These are phyloP conservation scores for Xylariaceae sp. DNA, from an alignment of 2,329 filamentous ascomycete genomes.

Conservation along the genomic window DNA sequence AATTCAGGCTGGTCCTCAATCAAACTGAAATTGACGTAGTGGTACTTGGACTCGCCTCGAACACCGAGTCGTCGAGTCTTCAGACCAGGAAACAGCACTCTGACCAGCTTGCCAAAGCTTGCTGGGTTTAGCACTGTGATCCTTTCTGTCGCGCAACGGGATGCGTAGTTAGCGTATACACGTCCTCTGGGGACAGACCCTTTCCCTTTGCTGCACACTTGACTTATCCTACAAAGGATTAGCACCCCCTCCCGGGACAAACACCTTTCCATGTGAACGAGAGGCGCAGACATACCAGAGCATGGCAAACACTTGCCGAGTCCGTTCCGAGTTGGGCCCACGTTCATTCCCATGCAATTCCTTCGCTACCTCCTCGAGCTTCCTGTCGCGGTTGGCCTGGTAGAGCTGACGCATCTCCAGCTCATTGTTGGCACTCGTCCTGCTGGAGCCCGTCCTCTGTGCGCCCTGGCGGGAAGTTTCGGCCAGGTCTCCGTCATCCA, in stretches of 20 bases:
- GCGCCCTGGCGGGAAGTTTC: slow-evolving; percentile 37
- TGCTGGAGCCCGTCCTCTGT: slow-evolving; percentile 51
- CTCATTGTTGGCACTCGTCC: slow-evolving; percentile 73
- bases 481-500: slow-evolving; percentile 52
- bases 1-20: slow-evolving; percentile 51
- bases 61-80: slow-evolving; percentile 90
- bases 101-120: slow-evolving; percentile 94
- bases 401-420: slow-evolving; percentile 74
- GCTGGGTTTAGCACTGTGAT: slow-evolving; percentile 95
- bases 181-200: slow-evolving; percentile 86
- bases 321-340: slow-evolving; percentile 75
- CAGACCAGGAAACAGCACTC: slow-evolving; percentile 91
- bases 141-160: slow-evolving; percentile 83
- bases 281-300: slow-evolving; percentile 60
- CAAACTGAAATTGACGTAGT: slow-evolving; percentile 70
- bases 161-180: slow-evolving; percentile 94
- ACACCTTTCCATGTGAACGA: no score
- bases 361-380: slow-evolving; percentile 64
- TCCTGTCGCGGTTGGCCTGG: slow-evolving; percentile 60
- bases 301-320: slow-evolving; percentile 84
- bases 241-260: no score
- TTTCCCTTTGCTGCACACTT: slow-evolving; percentile 67
- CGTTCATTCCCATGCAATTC: slow-evolving; percentile 75
- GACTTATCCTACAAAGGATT: slow-evolving; percentile 57
- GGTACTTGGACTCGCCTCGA: slow-evolving; percentile 95